Conservation (phyloP, 202 grass and related monocot genomes). For the Schoenoplectus tabernaemontani region DNA sequence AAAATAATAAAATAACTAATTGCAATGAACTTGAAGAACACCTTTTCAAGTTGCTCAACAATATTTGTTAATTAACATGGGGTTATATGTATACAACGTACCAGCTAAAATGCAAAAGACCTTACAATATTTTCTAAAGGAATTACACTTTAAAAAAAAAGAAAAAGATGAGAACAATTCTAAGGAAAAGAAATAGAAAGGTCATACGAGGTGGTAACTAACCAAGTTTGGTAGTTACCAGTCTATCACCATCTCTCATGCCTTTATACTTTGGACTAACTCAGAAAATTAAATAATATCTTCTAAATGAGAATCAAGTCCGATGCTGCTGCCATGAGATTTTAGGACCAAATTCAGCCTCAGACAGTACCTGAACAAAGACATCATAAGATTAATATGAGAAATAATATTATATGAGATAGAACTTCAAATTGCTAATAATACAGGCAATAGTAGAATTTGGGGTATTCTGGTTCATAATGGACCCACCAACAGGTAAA, state of each 20-base stretch:
- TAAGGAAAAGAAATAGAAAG: constrained; percentile 2
- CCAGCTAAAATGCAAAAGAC: constrained; percentile 6
- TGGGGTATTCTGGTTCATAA: neutral
- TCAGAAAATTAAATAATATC: constrained; percentile 11
- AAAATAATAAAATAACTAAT: too few species aligned
- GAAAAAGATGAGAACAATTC: constrained; percentile 9
- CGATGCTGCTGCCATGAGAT: neutral
- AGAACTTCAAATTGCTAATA: constrained; percentile 2
- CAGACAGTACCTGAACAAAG: neutral
- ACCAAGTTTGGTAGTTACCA: neutral
- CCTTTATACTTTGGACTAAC: constrained; percentile 4
- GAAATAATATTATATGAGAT: neutral
- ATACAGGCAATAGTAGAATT: too few species aligned
- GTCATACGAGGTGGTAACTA: too few species aligned
- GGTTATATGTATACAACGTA: constrained; percentile 25
- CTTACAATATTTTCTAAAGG: constrained; percentile 16
- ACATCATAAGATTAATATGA: neutral
- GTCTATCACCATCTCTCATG: neutral
- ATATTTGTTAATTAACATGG: constrained; percentile 21
- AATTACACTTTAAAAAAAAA: constrained; percentile 17
- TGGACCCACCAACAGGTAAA: neutral
- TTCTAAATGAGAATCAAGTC: constrained; percentile 16
- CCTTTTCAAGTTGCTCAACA: constrained; percentile 2
- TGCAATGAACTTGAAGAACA: neutral
- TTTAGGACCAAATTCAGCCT: neutral